Evolutionary conservation across 2,329 filamentous ascomycete genomes (phyloP), one percentile per base, ranked within the genome.

Genomic region (Hypoxylon sp.): DNA sequence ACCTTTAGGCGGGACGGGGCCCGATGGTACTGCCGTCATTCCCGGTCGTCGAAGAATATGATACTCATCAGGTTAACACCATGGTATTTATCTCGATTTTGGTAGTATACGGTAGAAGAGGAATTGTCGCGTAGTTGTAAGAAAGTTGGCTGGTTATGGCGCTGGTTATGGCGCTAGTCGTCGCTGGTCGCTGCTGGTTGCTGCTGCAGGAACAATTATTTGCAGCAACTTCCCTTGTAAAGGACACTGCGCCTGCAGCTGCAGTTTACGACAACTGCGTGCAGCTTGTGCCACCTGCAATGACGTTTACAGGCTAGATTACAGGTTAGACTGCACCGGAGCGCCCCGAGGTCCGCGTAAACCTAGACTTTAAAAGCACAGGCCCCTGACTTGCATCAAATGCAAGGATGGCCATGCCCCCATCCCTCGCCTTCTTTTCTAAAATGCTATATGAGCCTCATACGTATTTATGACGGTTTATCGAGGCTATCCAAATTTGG

Each of bases 11-110:
- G 73, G 67, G 33, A 68, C 44, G 17, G 73, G 47, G 10, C 68
- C 68, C 44, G 74, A 68, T 56, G 69, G 52, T 70, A 72, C 63
- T 70, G 68, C 68, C 65, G 74, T 71, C 76, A 78, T 78, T 63
- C 69, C 73, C 67, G 50, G 60, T 67, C 48, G 54, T 65, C 47
- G 52, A 35, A 65, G 39, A 48, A 59, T 42, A 39, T 44, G 14
- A 42, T 24, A 39, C 52, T 70, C 59, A 70, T 54, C 51, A 51
- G 31, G 35, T 24, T 56, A 44, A 33, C 31, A 51, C 60, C 59
- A 61, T 64, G 60, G 29, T 46, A 62, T 33, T 51, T 46, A 33
- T 47, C 14, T 58, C 48, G 46, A 60, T 26, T 65, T 39, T 46
- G n/a, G 42, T 42, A 48, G 29, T 26, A 63, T 17, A 13, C 22